A percentile compares a stretch with the other conserved stretches of the same genome.
Evolutionary conservation across 1,284 basidiomycete genomes (phyloP).

Genomic region (Boletus smithii): DNA sequence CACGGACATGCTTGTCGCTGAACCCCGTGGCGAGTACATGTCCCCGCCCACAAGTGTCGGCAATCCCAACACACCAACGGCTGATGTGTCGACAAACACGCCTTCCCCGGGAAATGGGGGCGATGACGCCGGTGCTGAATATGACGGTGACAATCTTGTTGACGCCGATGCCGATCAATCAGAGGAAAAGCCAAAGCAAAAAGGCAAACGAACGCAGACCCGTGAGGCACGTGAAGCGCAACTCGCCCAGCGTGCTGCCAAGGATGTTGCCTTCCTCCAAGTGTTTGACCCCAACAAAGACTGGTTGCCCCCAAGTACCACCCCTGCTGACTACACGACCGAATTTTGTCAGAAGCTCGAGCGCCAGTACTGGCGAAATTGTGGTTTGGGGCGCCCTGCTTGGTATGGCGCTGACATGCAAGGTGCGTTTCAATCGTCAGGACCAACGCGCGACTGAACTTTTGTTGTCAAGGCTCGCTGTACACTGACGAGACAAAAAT

Average conservation of each 20-base stretch:
- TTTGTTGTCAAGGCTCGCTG: constrained; percentile 60
- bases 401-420: constrained; percentile 97
- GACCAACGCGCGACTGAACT: neutral
- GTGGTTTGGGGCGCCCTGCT: constrained; percentile 81
- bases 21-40: constrained; percentile 16
- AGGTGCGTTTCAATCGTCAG: constrained; percentile 45
- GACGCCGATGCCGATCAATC: constrained; percentile 13
- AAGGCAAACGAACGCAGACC: constrained; percentile 45
- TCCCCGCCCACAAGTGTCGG: constrained; percentile 31
- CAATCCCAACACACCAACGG: constrained; percentile 20
- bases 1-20: constrained; percentile 3
- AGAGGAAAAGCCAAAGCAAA: constrained; percentile 41
- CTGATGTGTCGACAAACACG: neutral
- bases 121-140: constrained; percentile 15
- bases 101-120: constrained; percentile 5
- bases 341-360: constrained; percentile 89
- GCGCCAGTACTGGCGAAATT: constrained; percentile 89
- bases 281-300: constrained; percentile 65
- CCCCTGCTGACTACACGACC: constrained; percentile 71
- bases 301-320: constrained; percentile 78
- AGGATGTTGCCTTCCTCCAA: constrained; percentile 64
- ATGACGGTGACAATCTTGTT: constrained; percentile 11
- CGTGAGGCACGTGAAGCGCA: constrained; percentile 52
- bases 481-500: constrained; percentile 77
- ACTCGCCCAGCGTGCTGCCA: constrained; percentile 49